Base-by-base conservation (phyloP, 2,329 filamentous ascomycete genomes). In the Bipolaris oryzae region DNA sequence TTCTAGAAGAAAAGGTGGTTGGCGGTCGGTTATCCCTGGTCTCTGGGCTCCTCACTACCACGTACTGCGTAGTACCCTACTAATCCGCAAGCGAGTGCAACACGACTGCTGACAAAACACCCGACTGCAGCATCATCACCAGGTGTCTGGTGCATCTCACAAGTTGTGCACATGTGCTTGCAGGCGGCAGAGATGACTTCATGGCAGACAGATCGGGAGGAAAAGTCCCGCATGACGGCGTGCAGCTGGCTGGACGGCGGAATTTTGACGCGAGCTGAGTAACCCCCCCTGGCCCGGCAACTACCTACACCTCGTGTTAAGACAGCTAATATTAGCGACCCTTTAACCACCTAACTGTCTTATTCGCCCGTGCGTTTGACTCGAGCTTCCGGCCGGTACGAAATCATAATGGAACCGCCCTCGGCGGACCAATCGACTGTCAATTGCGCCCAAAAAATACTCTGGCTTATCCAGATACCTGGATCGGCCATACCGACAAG, bases 311-410 rank as follows among this genome's bases (percentile, higher is more conserved):
- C 61, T 71, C 64, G 66, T 70, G 65, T 68, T 62, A 55, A 64
- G 46, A 60, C 52, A 62, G 60, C 72, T 74, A 74, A 74, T 73
- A 69, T 71, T 74, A 71, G 69, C 66, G 55, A 51, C 44, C 45
- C 52, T 54, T 43, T 28, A 49, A 50, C 46, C n/a, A 25, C 63
- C 41, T 63, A 50, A 68, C 45, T 15, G 21, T 64, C 41, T 64
- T 50, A 71, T 66, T 69, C 61, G 65, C 57, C 59, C 47, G 50
- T 52, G 35, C 57, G 58, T 37, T 52, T 15, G 33, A 55, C 56
- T 61, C 56, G 60, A 57, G 42, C 49, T 44, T 53, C 43, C 2
- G 10, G 50, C 51, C 57, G 45, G 56, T 62, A 48, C 62, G 53
- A 55, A 52, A 54, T 49, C 28, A 42, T 37, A 48, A 53, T 47